Evolutionary conservation across 139 green algal genomes (phyloP), one percentile per base, ranked within the genome.

Genomic region (Auxenochlorella pyrenoidosa): DNA sequence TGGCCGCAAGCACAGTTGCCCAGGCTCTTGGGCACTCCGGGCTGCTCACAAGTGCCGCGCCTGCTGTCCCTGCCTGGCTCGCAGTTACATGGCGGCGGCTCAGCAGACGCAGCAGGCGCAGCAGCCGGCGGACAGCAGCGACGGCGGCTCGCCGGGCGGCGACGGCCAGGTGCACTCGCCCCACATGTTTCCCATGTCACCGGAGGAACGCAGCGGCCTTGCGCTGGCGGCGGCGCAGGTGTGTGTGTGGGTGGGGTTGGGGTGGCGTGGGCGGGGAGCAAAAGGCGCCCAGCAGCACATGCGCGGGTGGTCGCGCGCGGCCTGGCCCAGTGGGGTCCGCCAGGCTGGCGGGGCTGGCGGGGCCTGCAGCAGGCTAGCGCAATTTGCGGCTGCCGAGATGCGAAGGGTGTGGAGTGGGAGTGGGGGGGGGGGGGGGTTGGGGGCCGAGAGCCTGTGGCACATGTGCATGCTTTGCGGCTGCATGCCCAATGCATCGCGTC

Each of bases 171-270:
- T 58, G 18, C 38, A 66, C 28, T 41, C 44, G 75, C 44, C 28
- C 28, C 43, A 81, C 43, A 63, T 75, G 4, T 85, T 77, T 32
- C 40, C 80, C 19, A 85, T 85, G 80, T 77, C 63, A 43, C 80
- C 12, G 80, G 75, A 18, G 75, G 43, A 76, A n/a, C 3, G 70
- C 15, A 63, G 54, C 54, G 54, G 66, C 30, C 66, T 73, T 15
- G 30, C 66, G 10, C 8, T 34, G 30, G 66, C 66, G 28, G 66
- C 66, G 1, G 66, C 30, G 32, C 28, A 73, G 66, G 66, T 73
- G 63, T 32, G 30, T 28, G 24, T 54, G 47, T 54, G 22, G 3
- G 60, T 28, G 60, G 10, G 60, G 60, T n/a, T 3, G 60, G 5
- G 60, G 24, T 26, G 60, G 60, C 22, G 21, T 26, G 15, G 60